Evolutionary conservation across 2,329 filamentous ascomycete genomes (phyloP).

Genomic region (Calonectria crousiana): DNA sequence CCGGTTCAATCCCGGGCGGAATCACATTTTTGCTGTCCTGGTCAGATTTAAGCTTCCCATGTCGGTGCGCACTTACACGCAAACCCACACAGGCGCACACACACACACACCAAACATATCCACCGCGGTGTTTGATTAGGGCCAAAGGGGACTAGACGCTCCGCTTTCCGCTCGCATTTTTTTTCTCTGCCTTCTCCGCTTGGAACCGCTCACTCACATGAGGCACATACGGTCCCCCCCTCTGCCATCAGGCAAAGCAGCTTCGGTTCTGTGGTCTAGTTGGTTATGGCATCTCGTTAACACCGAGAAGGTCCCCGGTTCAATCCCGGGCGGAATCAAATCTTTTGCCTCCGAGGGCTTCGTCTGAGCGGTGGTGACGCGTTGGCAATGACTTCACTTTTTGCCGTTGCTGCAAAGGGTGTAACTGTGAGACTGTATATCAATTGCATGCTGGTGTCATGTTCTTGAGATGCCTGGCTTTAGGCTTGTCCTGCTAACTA

Average conservation of each 20-base stretch:
- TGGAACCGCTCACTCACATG: neutral
- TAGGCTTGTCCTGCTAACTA: neutral
- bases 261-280: slow-evolving; percentile 43
- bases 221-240: neutral
- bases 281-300: slow-evolving; percentile 45
- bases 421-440: neutral
- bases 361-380: neutral
- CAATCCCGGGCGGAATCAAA: slow-evolving; percentile 43
- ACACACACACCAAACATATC: neutral
- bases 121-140: neutral
- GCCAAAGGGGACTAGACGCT: neutral
- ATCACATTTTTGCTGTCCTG: slow-evolving; percentile 19
- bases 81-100: neutral
- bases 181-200: neutral
- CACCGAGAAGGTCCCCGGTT: slow-evolving; percentile 47
- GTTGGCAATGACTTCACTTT: slow-evolving; percentile 9
- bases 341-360: slow-evolving; percentile 16
- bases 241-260: slow-evolving; percentile 4
- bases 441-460: neutral
- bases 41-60: neutral
- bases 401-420: neutral
- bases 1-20: slow-evolving; percentile 31
- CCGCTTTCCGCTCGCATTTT: neutral
- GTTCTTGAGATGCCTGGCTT: neutral
- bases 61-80: neutral